Conservation (phyloP, 257 asterid species). For the Solanum medicagineum region DNA sequence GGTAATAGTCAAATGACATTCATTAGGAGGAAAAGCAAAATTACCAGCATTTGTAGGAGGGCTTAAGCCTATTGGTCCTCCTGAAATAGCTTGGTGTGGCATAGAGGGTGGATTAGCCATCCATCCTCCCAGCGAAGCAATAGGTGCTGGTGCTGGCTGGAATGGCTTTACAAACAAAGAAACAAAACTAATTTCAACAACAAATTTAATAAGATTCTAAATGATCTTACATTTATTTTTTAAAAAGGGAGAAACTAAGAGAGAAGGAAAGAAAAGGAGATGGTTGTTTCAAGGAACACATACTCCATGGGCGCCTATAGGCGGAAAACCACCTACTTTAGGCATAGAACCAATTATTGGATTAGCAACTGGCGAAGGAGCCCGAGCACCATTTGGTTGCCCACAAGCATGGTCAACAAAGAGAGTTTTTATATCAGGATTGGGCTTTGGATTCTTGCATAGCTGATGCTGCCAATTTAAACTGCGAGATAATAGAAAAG, state of each 20-base stretch:
- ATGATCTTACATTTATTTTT: not conserved
- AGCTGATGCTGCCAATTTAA: conserved; percentile 65
- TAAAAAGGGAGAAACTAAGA: not conserved
- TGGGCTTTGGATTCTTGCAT: conserved; percentile 46
- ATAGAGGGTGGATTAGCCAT: conserved; percentile 27
- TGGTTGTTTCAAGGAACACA: conserved; percentile 6
- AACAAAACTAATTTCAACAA: not conserved
- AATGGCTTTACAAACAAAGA: conserved; percentile 10
- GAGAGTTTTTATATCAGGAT: conserved; percentile 49
- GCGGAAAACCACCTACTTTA: conserved; percentile 35
- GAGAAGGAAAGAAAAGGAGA: not conserved
- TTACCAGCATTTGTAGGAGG: conserved; percentile 40
- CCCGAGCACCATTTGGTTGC: conserved; percentile 28
- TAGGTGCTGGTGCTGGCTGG: conserved; percentile 31
- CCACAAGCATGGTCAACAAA: conserved; percentile 49
- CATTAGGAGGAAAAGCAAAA: not conserved
- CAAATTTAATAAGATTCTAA: not conserved
- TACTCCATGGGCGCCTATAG: conserved; percentile 37
- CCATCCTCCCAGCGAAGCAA: conserved; percentile 43
- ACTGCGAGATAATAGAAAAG: conserved; percentile 16
- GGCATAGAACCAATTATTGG: conserved; percentile 23
- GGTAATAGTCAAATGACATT: not conserved
- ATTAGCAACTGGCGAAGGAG: conserved; percentile 33
- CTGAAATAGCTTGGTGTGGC: conserved; percentile 31
- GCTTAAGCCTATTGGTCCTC: conserved; percentile 29